phyloP scores from a whole-genome alignment of 345 rosid genomes.

The Trapa bicornis region DNA sequence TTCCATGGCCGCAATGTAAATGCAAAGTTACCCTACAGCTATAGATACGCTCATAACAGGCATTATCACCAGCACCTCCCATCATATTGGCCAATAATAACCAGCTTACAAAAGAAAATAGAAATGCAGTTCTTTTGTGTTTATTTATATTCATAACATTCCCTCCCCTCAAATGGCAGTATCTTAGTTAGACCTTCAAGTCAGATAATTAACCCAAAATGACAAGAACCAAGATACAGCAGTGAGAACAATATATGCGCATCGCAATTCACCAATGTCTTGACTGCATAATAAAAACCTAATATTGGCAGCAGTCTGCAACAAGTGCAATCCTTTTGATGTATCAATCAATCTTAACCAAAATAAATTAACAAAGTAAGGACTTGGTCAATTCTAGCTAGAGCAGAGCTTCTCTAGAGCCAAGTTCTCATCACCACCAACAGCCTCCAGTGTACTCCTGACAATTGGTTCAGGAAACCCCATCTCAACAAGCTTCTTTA shows the following conservation, averaged over 20 bases:
- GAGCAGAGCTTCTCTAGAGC: constrained; percentile 92
- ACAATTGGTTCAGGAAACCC: constrained; percentile 72
- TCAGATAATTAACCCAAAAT: neutral
- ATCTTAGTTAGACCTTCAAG: neutral
- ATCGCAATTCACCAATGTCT: neutral
- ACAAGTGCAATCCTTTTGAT: neutral
- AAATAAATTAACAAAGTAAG: neutral
- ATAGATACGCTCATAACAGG: neutral
- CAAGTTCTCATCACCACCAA: constrained; percentile 90
- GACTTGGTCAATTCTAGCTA: constrained; percentile 16
- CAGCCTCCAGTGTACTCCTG: constrained; percentile 68
- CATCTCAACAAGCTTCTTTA: constrained; percentile 85
- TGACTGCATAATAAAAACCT: neutral
- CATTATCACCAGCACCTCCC: neutral
- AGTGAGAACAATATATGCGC: neutral
- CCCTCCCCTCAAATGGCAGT: neutral
- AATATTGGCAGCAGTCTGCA: neutral
- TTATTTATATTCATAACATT: neutral
- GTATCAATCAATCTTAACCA: neutral
- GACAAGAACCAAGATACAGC: neutral
- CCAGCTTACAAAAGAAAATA: neutral
- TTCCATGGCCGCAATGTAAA: neutral
- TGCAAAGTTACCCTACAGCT: neutral
- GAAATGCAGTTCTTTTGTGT: neutral
- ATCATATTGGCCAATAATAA: neutral